Evolutionary conservation across 352 stramenopile genomes (phyloP), one percentile per base, ranked within the genome.

Genomic region (Phytophthora tubulina): DNA sequence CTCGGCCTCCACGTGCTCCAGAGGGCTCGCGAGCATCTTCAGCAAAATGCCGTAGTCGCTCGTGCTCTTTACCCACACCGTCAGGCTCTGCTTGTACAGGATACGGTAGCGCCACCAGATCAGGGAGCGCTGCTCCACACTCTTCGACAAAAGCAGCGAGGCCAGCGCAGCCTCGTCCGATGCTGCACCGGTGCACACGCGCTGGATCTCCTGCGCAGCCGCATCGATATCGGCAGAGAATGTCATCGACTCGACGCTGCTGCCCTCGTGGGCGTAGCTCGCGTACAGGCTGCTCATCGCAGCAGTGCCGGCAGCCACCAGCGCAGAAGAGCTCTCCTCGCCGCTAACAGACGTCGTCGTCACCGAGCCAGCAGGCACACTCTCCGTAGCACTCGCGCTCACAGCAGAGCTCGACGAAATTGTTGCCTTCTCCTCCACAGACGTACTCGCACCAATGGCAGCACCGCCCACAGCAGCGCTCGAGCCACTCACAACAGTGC

Each of bases 171-270:
- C 21, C 56, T 72, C 64, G 50, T 72, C 64, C 32, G 61, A 52
- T 35, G 41, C 49, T 39, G 36, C 36, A 32, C 49, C 55, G 3
- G 55, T 64, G 54, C 54, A 72, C 54, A 51, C 42, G 31, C 55
- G 54, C 30, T 87, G 57, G 71, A 85, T 82, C 69, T 86, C 74
- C 27, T 90, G 70, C 27, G 68, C 73, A 45, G 69, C 64, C 10
- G 56, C 61, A 50, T 90, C 74, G 17, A 86, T 79, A n/a, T 72
- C 67, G 10, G 59, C 46, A 49, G 73, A 72, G 68, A 67, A 80
- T 45, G 73, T 61, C 46, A 75, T 59, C 66, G 57, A 59, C 41
- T 59, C 56, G 41, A 61, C 35, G 33, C 30, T 67, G 33, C 48
- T 59, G 36, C 59, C 31, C 59, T 67, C 59, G 31, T 27, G 36